Base-by-base conservation (phyloP, 441 rosid species). In the Theobroma grandiflorum region DNA sequence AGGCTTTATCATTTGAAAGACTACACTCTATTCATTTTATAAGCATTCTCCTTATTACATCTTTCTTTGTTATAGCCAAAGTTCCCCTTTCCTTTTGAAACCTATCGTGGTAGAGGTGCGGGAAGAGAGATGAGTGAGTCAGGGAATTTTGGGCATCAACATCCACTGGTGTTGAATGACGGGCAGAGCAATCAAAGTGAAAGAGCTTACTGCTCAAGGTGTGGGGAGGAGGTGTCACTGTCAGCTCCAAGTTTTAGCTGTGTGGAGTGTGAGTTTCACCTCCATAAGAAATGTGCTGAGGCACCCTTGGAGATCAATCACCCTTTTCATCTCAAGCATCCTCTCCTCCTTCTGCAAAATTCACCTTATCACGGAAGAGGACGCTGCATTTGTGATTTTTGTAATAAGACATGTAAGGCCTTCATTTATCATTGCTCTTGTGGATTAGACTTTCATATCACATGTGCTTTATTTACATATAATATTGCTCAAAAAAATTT, bases 201-300 rank as follows among this genome's bases (percentile, higher is more conserved):
- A 20, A 1, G 8, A 42, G 35, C 67, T 4, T 16, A 5, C 2
- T 75, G 78, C 31, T 62, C 55, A 2, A 57, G 47, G 16, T 75
- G 78, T 37, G n/a, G 20, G 61, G 61, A 62, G 10, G 15, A 3
- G 64, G 5, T 73, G 40, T 6, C 8, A 8, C 45, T 8, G 8
- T 57, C 6, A 7, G 61, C 9, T 38, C 50, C 47, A 15, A 9
- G 78, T 4, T 75, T 74, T 37, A 16, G n/a, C 20, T 70, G 78
- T 57, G 16, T 33, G 38, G 45, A 74, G 2, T 81, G 82, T 43
- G 57, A 59, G 10, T 75, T 68, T 20, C 55, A 67, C 42, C 45
- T 64, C 61, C 86, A 84, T 43, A 63, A 75, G 71, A 55, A 70
- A 47, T 81, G 78, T 40, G 76, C 82, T 11, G 78, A 75, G 61